Evolutionary conservation across 352 stramenopile species (phyloP).

Genomic region (Pythium diclinum): DNA sequence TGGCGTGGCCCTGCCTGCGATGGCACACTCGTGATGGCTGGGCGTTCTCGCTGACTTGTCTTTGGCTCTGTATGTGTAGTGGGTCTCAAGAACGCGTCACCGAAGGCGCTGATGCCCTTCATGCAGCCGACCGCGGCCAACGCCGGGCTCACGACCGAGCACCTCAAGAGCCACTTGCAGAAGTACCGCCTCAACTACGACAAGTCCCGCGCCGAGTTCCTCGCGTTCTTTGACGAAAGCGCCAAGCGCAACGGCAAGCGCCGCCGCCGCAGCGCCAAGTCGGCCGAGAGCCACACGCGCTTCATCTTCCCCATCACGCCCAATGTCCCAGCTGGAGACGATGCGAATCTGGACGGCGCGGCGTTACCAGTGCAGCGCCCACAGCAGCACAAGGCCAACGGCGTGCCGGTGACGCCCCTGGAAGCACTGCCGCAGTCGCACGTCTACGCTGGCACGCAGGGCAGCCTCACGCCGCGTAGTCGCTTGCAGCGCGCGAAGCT

Average conservation of each 20-base stretch:
- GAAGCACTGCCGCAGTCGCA: not conserved
- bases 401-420: not conserved
- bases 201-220: conserved; percentile 73
- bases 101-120: conserved; percentile 70
- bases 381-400: not conserved
- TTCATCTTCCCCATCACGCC: conserved; percentile 29
- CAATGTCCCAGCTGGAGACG: not conserved
- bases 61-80: conserved; percentile 32
- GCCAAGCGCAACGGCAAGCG: conserved; percentile 67
- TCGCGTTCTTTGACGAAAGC: conserved; percentile 80
- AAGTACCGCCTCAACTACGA: conserved; percentile 89
- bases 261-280: conserved; percentile 30
- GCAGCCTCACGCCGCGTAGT: conserved; percentile 13
- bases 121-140: conserved; percentile 46
- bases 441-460: not conserved
- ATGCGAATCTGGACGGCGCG: not conserved
- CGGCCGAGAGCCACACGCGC: conserved; percentile 18
- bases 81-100: conserved; percentile 81
- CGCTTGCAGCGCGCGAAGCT: conserved; percentile 17
- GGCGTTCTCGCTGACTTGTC: not conserved
- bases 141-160: conserved; percentile 78
- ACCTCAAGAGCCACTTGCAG: conserved; percentile 85
- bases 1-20: not conserved
- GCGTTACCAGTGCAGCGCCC: not conserved
- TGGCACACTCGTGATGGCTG: not conserved